phyloP scores from a whole-genome alignment of 192 early-diverging fungal genomes.

The Mortierella hygrophila region DNA sequence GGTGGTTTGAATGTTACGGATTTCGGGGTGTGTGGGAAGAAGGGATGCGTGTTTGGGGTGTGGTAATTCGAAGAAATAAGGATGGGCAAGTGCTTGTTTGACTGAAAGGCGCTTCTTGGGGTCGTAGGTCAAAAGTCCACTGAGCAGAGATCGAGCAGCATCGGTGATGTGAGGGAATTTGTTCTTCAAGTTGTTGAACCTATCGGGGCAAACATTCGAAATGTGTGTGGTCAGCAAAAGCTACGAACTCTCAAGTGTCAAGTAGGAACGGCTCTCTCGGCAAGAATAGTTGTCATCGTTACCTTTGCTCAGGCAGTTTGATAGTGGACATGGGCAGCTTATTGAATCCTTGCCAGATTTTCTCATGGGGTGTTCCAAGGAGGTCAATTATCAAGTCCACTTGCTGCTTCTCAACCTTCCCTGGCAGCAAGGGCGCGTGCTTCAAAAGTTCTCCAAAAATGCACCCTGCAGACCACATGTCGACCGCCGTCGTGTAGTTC shows the following conservation, averaged over 20 bases:
- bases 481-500: conserved; percentile 86
- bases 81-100: conserved; percentile 73
- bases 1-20: conserved; percentile 57
- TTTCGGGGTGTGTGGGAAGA: conserved; percentile 69
- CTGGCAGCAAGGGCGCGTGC: conserved; percentile 82
- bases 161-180: conserved; percentile 67
- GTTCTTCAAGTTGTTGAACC: conserved; percentile 69
- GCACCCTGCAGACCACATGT: conserved; percentile 98
- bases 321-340: conserved; percentile 75
- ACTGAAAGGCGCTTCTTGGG: conserved; percentile 76
- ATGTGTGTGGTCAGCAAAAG: not conserved
- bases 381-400: conserved; percentile 78
- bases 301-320: conserved; percentile 69
- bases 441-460: conserved; percentile 89
- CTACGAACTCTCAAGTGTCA: not conserved
- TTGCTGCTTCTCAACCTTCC: conserved; percentile 85
- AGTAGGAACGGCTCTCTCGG: not conserved
- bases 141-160: conserved; percentile 71
- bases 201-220: conserved; percentile 11
- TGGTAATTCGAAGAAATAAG: conserved; percentile 86
- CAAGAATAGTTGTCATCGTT: not conserved
- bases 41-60: conserved; percentile 61
- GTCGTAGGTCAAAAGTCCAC: conserved; percentile 79
- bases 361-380: conserved; percentile 80
- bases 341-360: conserved; percentile 84